Evolutionary conservation across 768 basidiomycete species (phyloP).

Genomic region (Glaciozyma antarctica): DNA sequence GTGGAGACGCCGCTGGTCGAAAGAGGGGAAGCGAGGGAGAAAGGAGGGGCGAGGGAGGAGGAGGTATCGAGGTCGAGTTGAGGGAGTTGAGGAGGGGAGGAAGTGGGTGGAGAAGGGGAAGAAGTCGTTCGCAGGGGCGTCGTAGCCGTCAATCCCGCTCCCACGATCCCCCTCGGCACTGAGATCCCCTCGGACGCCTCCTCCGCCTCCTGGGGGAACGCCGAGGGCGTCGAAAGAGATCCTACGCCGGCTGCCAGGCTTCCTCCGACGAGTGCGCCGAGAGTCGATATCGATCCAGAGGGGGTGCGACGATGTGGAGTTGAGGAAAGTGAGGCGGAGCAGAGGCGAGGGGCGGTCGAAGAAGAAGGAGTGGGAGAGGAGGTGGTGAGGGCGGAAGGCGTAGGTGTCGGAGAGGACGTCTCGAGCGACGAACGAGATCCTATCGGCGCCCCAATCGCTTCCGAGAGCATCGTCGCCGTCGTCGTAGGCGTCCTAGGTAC

Average conservation of each 20-base stretch:
- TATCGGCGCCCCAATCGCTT: constrained; percentile 16
- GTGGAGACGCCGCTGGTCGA: neutral
- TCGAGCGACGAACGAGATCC: neutral
- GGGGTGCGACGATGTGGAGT: neutral
- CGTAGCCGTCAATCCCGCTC: neutral
- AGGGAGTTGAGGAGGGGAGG: neutral
- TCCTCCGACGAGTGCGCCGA: neutral
- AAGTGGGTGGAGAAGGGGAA: no score
- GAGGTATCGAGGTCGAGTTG: neutral
- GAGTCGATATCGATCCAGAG: neutral
- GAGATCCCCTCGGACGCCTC: neutral
- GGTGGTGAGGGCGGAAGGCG: neutral
- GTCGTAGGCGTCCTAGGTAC: neutral
- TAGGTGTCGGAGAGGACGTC: neutral
- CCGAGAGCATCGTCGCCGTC: constrained; percentile 17
- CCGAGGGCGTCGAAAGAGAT: neutral
- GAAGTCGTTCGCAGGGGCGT: no score
- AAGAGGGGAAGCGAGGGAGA: neutral
- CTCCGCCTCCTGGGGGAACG: neutral
- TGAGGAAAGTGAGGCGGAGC: neutral
- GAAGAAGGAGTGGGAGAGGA: neutral
- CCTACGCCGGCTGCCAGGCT: neutral
- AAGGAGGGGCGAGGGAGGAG: neutral
- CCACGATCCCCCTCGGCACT: neutral
- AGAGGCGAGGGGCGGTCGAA: neutral